Base-by-base conservation (phyloP, 2,329 filamentous ascomycete genomes). In the Fusarium nurragi region DNA sequence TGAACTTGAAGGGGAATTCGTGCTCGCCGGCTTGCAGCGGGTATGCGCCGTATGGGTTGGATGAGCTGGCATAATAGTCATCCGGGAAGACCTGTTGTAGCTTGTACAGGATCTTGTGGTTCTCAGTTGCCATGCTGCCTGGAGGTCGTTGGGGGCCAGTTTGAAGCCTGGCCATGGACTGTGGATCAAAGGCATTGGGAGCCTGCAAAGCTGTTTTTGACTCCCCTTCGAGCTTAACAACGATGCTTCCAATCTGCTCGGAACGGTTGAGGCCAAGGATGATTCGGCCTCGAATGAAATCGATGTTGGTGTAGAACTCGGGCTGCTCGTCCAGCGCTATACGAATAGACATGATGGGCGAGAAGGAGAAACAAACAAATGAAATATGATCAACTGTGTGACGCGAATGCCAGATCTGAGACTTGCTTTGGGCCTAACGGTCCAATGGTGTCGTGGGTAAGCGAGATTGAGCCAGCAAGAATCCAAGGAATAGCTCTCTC, bases 181-280 rank as follows among this genome's bases (percentile, higher is more conserved):
- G 75, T 77, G 79, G 69, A 22, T 78, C 74, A 73, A 80, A 75
- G 75, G 81, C 75, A 72, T 79, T 67, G 69, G 86, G 78, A 63
- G 85, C 74, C 77, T 80, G 75, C 16, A 93, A 78, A 39, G 89
- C 84, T 6, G 91, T 94, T 63, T 84, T 84, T 44, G 88, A 88
- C 78, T 95, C 91, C 68, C 92, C 92, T 74, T 95, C 92, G 28
- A 95, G 86, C 80, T 95, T 95, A 72, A 94, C 91, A 34, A 92
- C 82, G 64, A 95, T 88, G 49, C 88, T 90, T 45, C 87, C 86
- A 46, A 94, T 83, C 54, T 85, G 82, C 75, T 94, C 91, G 51
- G 90, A 79, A 65, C 89, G 90, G 48, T 84, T 87, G 64, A 89
- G 77, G 19, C 71, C 75, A 26, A 90, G 76, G 46, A 87, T 73